Base-by-base conservation (phyloP, 2,329 filamentous ascomycete species). In the Orbilia quercus region DNA sequence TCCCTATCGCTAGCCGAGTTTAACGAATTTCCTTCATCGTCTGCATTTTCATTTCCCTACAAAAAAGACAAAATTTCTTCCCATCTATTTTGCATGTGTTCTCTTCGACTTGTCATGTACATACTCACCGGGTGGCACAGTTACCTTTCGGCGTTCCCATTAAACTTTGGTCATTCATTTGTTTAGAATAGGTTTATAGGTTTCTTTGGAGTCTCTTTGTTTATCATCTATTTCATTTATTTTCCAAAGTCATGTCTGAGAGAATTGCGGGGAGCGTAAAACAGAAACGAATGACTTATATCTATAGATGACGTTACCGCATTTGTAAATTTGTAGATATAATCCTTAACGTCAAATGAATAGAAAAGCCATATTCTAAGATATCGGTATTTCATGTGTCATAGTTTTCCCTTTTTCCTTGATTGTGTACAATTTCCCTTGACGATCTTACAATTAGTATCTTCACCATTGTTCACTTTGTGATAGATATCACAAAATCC, bases 41-140 rank as follows among this genome's bases (percentile, higher is more conserved):
- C 2, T 11, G 2, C 2, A 14, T 20, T 12, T 22, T 36, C 2
- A n/a, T 5, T 5, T 2, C 11, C 20, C 7, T 5, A 3, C 14
- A 36, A 36, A 36, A 9, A 20, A 53, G n/a, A n/a, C n/a, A 50
- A 18, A 50, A 5, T n/a, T 5, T 22, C 22, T 28, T 50, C 11
- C 28, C n/a, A 22, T 25, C 22, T 14, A 7, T 20, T 20, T 22
- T 47, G 16, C 44, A 47, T 47, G 22, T 47, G 16, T 12, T 25
- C 22, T 47, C 16, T 11, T 4, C 44, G 7, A 22, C 16, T 47
- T 47, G 44, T 4, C 2, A 9, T 47, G 38, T 59, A 47, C 40
- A 59, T 59, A 59, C 44, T 47, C 42, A 59, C 47, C 54, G 31
- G 54, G 40, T n/a, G 54, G 54, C 54, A 25, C 18, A 48, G 54